phyloP scores from a whole-genome alignment of 768 basidiomycete species.

The Lentinus tigrinus region DNA sequence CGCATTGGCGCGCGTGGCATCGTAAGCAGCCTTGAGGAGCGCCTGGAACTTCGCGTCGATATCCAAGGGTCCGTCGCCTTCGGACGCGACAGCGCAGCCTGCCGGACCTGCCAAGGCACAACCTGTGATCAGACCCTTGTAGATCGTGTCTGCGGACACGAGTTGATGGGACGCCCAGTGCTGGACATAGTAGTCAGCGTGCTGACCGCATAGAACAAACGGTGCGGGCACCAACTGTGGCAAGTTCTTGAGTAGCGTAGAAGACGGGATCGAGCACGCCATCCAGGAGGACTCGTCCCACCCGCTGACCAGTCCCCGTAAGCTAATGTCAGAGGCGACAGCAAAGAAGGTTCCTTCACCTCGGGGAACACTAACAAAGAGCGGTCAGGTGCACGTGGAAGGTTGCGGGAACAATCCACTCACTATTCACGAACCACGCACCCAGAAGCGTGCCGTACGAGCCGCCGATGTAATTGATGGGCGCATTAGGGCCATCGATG shows the following conservation, averaged over 20 bases:
- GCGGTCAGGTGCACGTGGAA: neutral
- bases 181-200: too few relatives aligned
- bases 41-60: neutral
- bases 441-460: constrained; percentile 6
- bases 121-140: constrained; percentile 1
- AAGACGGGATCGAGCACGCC: neutral
- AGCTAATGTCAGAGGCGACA: too few relatives aligned
- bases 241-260: neutral
- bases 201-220: too few relatives aligned
- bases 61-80: neutral
- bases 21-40: neutral
- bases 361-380: constrained; percentile 9
- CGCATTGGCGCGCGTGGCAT: neutral
- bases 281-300: neutral
- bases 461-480: constrained; percentile 1
- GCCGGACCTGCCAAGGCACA: constrained; percentile 10
- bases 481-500: neutral
- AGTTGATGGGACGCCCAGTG: neutral
- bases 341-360: too few relatives aligned
- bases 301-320: neutral
- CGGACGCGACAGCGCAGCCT: constrained; percentile 1
- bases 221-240: neutral
- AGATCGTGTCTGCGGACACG: neutral
- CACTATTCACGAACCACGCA: neutral
- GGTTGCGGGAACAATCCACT: neutral